A percentile compares a stretch with the other conserved stretches of the same genome.
phyloP scores from a whole-genome alignment of 352 stramenopile species.

The Globisporangium spinosum region DNA sequence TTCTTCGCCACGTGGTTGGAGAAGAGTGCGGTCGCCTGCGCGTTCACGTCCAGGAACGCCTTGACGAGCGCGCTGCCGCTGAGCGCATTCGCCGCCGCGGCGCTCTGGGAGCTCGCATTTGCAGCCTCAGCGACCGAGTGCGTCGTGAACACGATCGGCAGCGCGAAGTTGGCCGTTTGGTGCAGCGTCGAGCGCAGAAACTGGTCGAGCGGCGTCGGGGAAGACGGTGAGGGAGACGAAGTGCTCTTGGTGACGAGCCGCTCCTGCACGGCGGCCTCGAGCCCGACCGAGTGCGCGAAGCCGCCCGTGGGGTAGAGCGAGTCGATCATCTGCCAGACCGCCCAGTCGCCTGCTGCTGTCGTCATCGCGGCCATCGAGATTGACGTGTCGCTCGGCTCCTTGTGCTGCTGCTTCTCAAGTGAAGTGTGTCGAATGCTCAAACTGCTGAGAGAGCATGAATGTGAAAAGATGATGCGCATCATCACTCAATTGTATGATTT shows the following conservation, averaged over 20 bases:
- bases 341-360: conserved; percentile 30
- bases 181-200: conserved; percentile 65
- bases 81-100: not conserved
- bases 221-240: conserved; percentile 22
- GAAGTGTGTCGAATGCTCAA: no score
- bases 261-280: conserved; percentile 76
- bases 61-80: conserved; percentile 25
- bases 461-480: no score
- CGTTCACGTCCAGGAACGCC: conserved; percentile 49
- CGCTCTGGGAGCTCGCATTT: not conserved
- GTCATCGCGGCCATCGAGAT: not conserved
- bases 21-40: conserved; percentile 45
- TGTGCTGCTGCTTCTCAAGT: no score
- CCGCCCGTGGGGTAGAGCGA: conserved; percentile 80
- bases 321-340: conserved; percentile 79
- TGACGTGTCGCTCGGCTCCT: no score
- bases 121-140: conserved; percentile 16
- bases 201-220: conserved; percentile 24
- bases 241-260: conserved; percentile 33
- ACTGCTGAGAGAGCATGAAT: no score
- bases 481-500: no score
- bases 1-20: conserved; percentile 82
- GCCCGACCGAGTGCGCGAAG: conserved; percentile 77
- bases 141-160: conserved; percentile 64
- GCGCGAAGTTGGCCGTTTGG: conserved; percentile 68